phyloP scores from a whole-genome alignment of 2,329 filamentous ascomycete genomes.

The Dothistroma pini region DNA sequence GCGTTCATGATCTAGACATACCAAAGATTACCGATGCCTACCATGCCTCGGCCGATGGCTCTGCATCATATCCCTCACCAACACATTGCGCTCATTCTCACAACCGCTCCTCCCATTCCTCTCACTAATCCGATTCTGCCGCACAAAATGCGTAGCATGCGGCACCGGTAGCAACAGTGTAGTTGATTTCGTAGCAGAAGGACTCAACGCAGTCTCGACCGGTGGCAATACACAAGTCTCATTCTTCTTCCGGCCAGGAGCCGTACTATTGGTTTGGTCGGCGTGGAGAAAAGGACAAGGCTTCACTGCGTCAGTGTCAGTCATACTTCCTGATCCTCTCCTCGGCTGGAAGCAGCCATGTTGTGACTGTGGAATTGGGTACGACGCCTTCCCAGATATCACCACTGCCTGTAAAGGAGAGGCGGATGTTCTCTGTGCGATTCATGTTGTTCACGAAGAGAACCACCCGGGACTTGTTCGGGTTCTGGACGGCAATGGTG shows the following conservation, averaged over 20 bases:
- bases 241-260: not conserved
- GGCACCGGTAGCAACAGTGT: conserved; percentile 7
- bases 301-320: not conserved
- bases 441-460: conserved; percentile 26
- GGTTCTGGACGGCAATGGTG: conserved; percentile 23
- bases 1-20: not conserved
- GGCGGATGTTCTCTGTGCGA: conserved; percentile 20
- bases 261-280: not conserved
- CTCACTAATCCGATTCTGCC: conserved; percentile 9
- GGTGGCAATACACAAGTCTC: conserved; percentile 3
- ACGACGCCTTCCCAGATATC: conserved; percentile 23
- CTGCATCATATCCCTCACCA: not conserved
- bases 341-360: conserved; percentile 21
- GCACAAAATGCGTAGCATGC: conserved; percentile 7
- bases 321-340: not conserved
- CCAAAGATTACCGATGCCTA: not conserved
- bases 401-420: conserved; percentile 22
- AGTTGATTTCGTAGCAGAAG: not conserved
- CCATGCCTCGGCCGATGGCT: not conserved
- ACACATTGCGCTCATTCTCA: not conserved
- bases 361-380: conserved; percentile 19
- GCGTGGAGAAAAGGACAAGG: not conserved
- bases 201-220: not conserved
- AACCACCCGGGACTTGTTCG: conserved; percentile 24
- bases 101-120: not conserved